Evolutionary conservation across 2,329 filamentous ascomycete genomes (phyloP).

Genomic region (Gnomoniopsis smithogilvyi): DNA sequence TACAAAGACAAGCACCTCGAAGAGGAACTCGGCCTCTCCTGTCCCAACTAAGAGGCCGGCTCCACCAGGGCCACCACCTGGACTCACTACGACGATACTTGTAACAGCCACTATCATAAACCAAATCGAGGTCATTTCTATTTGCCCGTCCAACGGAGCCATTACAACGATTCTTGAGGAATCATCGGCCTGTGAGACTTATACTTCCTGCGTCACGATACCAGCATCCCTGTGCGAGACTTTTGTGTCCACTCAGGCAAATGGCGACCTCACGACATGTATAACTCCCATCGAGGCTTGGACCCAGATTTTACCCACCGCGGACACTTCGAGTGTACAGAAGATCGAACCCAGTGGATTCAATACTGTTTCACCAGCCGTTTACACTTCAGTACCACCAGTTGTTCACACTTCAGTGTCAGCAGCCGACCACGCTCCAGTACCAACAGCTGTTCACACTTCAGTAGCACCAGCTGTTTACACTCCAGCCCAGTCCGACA

Average conservation of each 20-base stretch:
- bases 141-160: background rate
- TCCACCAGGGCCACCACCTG: background rate
- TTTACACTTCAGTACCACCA: background rate
- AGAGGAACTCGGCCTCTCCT: too few relatives aligned
- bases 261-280: background rate
- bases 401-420: background rate
- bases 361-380: background rate
- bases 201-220: background rate
- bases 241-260: background rate
- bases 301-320: constrained; percentile 1
- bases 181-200: background rate
- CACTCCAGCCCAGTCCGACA: background rate
- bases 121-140: background rate
- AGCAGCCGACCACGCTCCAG: background rate
- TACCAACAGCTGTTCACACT: background rate
- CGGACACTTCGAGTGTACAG: background rate
- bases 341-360: background rate
- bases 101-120: constrained; percentile 1
- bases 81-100: background rate
- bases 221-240: constrained; percentile 1
- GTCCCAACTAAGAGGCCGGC: too few relatives aligned
- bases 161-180: background rate
- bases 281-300: background rate
- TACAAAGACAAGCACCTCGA: too few relatives aligned
- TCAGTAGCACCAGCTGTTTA: too few relatives aligned